Conservation (phyloP, 2,329 filamentous ascomycete genomes). For the Pyrenochaeta sp. region DNA sequence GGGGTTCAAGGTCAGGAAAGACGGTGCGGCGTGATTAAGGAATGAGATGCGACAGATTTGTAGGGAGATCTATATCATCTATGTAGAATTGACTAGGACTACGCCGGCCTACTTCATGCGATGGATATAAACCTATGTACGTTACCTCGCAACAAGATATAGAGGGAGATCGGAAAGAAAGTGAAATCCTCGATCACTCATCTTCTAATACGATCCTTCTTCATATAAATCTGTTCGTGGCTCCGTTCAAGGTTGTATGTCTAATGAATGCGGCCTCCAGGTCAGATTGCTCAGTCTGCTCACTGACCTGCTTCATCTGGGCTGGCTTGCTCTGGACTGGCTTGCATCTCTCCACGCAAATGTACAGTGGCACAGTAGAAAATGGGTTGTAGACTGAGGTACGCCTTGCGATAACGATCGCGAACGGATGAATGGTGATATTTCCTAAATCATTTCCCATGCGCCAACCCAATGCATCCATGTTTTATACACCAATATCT, state of each 20-base stretch:
- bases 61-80: not conserved
- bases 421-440: constrained; percentile 19
- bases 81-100: too few species aligned
- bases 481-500: constrained; percentile 38
- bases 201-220: not conserved
- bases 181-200: not conserved
- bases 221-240: too few species aligned
- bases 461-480: constrained; percentile 42
- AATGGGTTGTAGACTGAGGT: not conserved
- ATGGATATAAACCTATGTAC: not conserved
- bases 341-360: not conserved
- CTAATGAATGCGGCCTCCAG: too few species aligned
- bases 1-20: constrained; percentile 50
- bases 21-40: not conserved
- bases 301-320: too few species aligned
- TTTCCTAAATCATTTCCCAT: constrained; percentile 26
- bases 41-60: not conserved
- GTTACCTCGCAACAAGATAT: not conserved
- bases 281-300: too few species aligned
- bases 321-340: too few species aligned
- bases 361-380: not conserved
- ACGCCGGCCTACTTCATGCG: too few species aligned
- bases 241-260: not conserved
- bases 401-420: constrained; percentile 2
- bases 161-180: not conserved